phyloP scores from a whole-genome alignment of 75 land plant genomes.

The Selaginella moellendorffii region DNA sequence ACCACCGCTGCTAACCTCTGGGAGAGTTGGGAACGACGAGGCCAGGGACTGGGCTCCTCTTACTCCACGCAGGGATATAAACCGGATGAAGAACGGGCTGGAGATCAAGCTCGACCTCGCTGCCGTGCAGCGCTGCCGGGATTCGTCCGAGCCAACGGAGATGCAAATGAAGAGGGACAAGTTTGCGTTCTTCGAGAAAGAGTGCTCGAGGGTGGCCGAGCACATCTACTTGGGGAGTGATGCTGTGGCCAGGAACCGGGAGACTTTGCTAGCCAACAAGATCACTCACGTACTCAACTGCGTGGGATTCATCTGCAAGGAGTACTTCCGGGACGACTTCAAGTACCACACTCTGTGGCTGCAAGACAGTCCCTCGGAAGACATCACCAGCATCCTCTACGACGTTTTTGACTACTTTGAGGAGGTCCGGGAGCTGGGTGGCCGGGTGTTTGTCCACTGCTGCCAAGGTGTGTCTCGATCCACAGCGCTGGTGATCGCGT shows the following conservation, averaged over 20 bases:
- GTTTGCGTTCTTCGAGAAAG: constrained; percentile 77
- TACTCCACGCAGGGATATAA: constrained; percentile 20
- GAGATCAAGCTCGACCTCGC: constrained; percentile 32
- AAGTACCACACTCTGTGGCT: constrained; percentile 84
- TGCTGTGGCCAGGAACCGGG: constrained; percentile 63
- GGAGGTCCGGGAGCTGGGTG: constrained; percentile 69
- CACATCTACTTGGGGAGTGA: constrained; percentile 79
- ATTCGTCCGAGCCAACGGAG: constrained; percentile 26
- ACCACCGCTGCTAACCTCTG: constrained; percentile 2
- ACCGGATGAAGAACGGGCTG: constrained; percentile 15
- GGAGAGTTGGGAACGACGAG: background rate
- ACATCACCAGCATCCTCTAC: constrained; percentile 78
- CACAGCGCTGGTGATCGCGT: constrained; percentile 81
- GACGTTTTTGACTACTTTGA: constrained; percentile 96
- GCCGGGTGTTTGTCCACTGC: constrained; percentile 76
- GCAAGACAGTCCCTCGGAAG: constrained; percentile 76
- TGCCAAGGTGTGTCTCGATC: constrained; percentile 93
- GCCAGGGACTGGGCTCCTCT: constrained; percentile 16
- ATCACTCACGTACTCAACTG: constrained; percentile 92
- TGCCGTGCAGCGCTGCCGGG: constrained; percentile 15
- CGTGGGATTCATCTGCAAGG: constrained; percentile 85
- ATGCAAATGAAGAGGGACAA: constrained; percentile 44
- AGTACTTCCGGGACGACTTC: constrained; percentile 69
- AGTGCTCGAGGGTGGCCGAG: constrained; percentile 72
- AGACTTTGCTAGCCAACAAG: constrained; percentile 41